Evolutionary conservation across 441 rosid genomes (phyloP).

Genomic region (Erodium moschatum): DNA sequence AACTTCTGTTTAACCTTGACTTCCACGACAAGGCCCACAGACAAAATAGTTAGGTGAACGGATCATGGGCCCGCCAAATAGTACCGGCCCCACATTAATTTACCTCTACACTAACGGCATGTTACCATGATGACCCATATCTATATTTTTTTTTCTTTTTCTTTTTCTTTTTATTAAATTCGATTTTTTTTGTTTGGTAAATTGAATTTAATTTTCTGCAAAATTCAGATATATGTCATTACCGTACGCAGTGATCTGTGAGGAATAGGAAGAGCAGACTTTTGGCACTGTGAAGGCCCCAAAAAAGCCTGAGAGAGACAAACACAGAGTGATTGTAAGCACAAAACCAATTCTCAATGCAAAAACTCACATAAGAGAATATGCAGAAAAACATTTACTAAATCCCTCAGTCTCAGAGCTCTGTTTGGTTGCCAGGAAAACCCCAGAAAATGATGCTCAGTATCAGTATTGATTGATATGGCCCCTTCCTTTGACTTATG

Average conservation of each 20-base stretch:
- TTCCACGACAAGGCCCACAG: not conserved
- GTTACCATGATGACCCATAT: too few species aligned
- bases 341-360: not conserved
- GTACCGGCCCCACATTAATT: not conserved
- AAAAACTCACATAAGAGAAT: not conserved
- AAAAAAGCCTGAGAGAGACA: conserved; percentile 48
- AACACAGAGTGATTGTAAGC: not conserved
- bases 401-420: not conserved
- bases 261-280: conserved; percentile 62
- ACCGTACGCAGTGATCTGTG: conserved; percentile 64
- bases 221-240: conserved; percentile 11
- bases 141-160: too few species aligned
- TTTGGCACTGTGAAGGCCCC: conserved; percentile 70
- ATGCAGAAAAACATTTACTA: conserved; percentile 8
- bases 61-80: conserved; percentile 1
- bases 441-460: not conserved
- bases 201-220: too few species aligned
- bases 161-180: too few species aligned
- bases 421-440: conserved; percentile 7
- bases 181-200: too few species aligned
- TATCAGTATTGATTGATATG: not conserved
- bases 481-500: not conserved
- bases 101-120: not conserved
- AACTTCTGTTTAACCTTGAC: not conserved
- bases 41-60: not conserved